Percentiles rank a stretch among this genome's conserved stretches.
Evolutionary conservation across 2,329 filamentous ascomycete species (phyloP).

Genomic region (Ascocoryne sarcoides): DNA sequence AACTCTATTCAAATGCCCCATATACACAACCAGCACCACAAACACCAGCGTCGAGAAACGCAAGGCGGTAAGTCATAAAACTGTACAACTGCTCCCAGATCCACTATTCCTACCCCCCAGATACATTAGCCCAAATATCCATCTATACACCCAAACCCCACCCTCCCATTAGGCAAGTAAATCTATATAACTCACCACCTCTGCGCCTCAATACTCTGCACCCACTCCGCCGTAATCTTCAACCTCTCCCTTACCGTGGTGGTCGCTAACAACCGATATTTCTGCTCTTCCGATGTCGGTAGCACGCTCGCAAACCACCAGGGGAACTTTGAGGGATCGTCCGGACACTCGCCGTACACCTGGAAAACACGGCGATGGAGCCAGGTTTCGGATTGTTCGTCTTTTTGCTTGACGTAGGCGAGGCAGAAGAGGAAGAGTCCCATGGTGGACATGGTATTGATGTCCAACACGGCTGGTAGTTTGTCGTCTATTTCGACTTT

Average conservation of each 20-base stretch:
- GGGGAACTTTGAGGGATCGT: slow-evolving; percentile 67
- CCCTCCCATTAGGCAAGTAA: not conserved
- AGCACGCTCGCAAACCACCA: slow-evolving; percentile 87
- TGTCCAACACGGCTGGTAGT: too few relatives aligned
- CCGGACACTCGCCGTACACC: slow-evolving; percentile 68
- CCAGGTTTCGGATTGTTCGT: slow-evolving; percentile 62
- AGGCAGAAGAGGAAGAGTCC: slow-evolving; percentile 57
- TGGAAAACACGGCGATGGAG: slow-evolving; percentile 61
- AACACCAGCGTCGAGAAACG: slow-evolving; percentile 12
- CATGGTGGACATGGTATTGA: slow-evolving; percentile 50
- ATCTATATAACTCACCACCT: slow-evolving; percentile 3
- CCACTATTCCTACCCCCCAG: not conserved
- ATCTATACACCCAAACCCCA: not conserved
- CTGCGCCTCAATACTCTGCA: slow-evolving; percentile 40
- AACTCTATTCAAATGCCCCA: not conserved
- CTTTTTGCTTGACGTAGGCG: slow-evolving; percentile 62
- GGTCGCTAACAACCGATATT: slow-evolving; percentile 65
- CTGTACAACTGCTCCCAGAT: slow-evolving; percentile 12
- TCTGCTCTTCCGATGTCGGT: slow-evolving; percentile 68
- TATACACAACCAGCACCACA: slow-evolving; percentile 1
- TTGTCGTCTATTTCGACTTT: too few relatives aligned
- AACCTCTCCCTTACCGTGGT: slow-evolving; percentile 71
- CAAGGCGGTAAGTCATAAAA: slow-evolving; percentile 22
- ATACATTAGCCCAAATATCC: not conserved
- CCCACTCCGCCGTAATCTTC: slow-evolving; percentile 77